A percentile compares a stretch with the other conserved stretches of the same genome.
Conservation (phyloP, 2,329 filamentous ascomycete species). For the Trichophyton benhamiae region DNA sequence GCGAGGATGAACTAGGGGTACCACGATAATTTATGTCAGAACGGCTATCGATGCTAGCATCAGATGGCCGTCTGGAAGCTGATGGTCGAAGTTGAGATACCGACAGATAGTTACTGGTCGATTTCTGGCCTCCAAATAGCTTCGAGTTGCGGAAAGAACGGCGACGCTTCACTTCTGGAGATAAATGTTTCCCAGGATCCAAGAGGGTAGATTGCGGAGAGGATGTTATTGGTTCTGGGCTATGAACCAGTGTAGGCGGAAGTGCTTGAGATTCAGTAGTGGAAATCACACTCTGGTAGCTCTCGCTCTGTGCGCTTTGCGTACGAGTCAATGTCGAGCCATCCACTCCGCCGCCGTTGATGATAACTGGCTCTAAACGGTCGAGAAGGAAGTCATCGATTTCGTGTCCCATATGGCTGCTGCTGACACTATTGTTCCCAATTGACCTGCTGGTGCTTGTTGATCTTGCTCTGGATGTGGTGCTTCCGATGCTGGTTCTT, state of each 20-base stretch:
- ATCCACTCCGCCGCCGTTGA: slow-evolving; percentile 34
- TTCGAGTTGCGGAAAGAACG: slow-evolving; percentile 20
- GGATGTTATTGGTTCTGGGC: slow-evolving; percentile 23
- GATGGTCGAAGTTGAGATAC: background rate
- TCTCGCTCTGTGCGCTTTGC: slow-evolving; percentile 31
- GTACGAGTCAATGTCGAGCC: slow-evolving; percentile 24
- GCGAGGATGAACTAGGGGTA: slow-evolving; percentile 7
- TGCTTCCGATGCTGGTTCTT: slow-evolving; percentile 31
- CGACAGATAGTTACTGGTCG: background rate
- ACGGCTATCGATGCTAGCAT: background rate
- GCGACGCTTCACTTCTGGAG: slow-evolving; percentile 13
- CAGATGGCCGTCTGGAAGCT: background rate
- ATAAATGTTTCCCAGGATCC: background rate
- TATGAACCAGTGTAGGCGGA: slow-evolving; percentile 14
- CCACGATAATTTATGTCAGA: background rate
- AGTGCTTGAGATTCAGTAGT: slow-evolving; percentile 1
- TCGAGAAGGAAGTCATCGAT: slow-evolving; percentile 39
- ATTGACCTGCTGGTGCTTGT: slow-evolving; percentile 30
- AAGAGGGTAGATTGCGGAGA: background rate
- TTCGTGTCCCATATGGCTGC: slow-evolving; percentile 28
- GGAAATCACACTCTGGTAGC: slow-evolving; percentile 23
- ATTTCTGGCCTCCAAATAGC: slow-evolving; percentile 16
- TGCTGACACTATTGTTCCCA: slow-evolving; percentile 32
- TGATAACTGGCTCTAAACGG: slow-evolving; percentile 39
- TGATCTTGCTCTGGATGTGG: slow-evolving; percentile 29